Percentiles rank a stretch among this genome's conserved stretches.
phyloP scores from a whole-genome alignment of 2,329 filamentous ascomycete genomes.

The Sphaerulina vaccinii region DNA sequence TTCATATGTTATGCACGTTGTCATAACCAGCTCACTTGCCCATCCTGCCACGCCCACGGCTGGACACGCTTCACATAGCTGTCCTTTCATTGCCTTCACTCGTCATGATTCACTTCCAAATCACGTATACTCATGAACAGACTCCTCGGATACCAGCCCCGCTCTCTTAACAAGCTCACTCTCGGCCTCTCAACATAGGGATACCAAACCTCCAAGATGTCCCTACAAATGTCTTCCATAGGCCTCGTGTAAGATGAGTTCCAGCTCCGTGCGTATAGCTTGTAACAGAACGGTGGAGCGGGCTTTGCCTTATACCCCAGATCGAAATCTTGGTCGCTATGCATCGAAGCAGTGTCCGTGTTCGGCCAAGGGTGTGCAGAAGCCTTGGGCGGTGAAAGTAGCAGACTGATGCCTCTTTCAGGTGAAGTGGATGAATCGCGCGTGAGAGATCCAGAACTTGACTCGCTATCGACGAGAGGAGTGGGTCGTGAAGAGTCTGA shows the following conservation, averaged over 20 bases:
- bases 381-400: no score
- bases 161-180: not conserved
- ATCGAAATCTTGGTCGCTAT: slow-evolving; percentile 13
- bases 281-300: slow-evolving; percentile 17
- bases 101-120: not conserved
- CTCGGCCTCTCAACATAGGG: slow-evolving; percentile 6
- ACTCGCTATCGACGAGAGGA: no score
- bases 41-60: no score
- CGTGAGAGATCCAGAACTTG: no score
- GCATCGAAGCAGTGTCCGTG: not conserved
- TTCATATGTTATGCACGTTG: no score
- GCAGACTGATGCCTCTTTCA: no score
- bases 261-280: slow-evolving; percentile 22
- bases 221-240: slow-evolving; percentile 23
- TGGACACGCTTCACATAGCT: not conserved
- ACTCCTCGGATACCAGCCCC: not conserved
- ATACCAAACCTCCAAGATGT: slow-evolving; percentile 28
- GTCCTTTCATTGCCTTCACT: not conserved
- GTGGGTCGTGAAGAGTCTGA: not conserved
- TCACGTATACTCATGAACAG: not conserved
- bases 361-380: not conserved
- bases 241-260: slow-evolving; percentile 28
- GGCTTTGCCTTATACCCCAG: slow-evolving; percentile 22
- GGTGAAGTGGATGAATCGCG: no score
- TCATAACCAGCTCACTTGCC: no score